Percentiles rank a stretch among this genome's conserved stretches.
Evolutionary conservation across 2,329 filamentous ascomycete genomes (phyloP).

Genomic region (Fusarium pseudonygamai): DNA sequence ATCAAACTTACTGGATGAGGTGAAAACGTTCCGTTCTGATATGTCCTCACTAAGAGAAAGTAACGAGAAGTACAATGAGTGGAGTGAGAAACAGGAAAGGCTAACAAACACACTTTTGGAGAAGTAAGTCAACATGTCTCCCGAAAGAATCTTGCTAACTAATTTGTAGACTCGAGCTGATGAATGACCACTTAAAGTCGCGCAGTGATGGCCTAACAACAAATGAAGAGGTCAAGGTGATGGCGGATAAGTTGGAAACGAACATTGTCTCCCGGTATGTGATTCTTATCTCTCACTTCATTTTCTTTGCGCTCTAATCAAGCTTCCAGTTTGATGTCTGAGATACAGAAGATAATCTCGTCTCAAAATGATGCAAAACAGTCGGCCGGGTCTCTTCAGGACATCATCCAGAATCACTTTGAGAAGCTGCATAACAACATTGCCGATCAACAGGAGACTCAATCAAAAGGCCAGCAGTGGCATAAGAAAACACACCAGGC

Average conservation of each 20-base stretch:
- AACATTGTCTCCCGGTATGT: constrained; percentile 33
- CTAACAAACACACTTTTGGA: constrained; percentile 16
- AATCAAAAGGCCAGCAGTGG: neutral
- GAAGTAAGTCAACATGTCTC: constrained; percentile 25
- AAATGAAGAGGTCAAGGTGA: neutral
- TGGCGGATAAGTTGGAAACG: constrained; percentile 17
- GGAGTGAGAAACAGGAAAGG: neutral
- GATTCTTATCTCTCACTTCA: neutral
- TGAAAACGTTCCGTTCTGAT: constrained; percentile 28
- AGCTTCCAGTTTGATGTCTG: constrained; percentile 21
- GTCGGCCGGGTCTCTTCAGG: constrained; percentile 5
- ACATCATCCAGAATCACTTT: neutral
- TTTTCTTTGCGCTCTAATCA: neutral
- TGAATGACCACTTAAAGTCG: constrained; percentile 13
- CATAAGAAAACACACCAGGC: neutral
- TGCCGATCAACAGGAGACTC: neutral
- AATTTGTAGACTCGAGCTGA: constrained; percentile 20
- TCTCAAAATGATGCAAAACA: constrained; percentile 16
- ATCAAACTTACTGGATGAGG: constrained; percentile 2
- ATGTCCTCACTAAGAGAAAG: constrained; percentile 30
- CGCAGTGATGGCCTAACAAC: neutral
- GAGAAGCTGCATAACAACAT: constrained; percentile 10
- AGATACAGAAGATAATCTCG: constrained; percentile 19
- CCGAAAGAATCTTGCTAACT: neutral
- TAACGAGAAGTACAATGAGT: neutral